Base-by-base conservation (phyloP, 2,329 filamentous ascomycete species). In the Colletotrichum sp. region DNA sequence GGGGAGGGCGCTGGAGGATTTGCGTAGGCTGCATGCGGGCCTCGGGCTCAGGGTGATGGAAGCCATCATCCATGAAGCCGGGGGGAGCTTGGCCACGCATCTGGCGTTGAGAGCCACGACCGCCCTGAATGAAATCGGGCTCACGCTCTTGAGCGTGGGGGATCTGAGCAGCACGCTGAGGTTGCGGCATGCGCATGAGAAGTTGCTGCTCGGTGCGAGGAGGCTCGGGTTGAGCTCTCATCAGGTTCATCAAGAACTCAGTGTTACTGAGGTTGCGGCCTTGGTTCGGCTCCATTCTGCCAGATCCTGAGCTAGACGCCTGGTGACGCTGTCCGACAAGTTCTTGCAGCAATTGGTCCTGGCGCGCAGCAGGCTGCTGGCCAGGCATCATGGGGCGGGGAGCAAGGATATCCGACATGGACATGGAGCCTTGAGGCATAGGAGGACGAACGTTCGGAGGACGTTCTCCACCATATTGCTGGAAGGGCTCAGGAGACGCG, bases 201-300 rank as follows among this genome's bases (percentile, higher is more conserved):
- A 88, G 81, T 36, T 76, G 81, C 39, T 76, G 90, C 68, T 92
- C 91, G 39, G 86, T 86, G 76, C 88, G 85, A 52, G 88, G 88
- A 8, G 85, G 83, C 32, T 92, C 89, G 0, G 89, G 86, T 5
- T 84, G 86, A 48, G 85, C 85, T 74, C 89, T 88, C 94, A 98
- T 97, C 34, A 98, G 89, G 76, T 93, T 94, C 84, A 98, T 94
- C 65, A 98, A 87, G 82, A 97, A 96, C 78, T 97, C 94, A n/a
- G 94, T 91, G 79, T 96, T 94, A 79, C 89, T 91, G 82, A 90
- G 93, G 81, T 87, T 89, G 64, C 86, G 87, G 79, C 82, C 82
- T 70, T 76, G 78, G 78, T 78, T 84, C 75, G 87, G 86, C 67
- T 91, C 89, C 43, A 85, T 83, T 39, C 89, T 86, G 8, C 82